Evolutionary conservation across 2,329 filamentous ascomycete genomes (phyloP), one percentile per base, ranked within the genome.

Genomic region (Epichloe gansuensis): DNA sequence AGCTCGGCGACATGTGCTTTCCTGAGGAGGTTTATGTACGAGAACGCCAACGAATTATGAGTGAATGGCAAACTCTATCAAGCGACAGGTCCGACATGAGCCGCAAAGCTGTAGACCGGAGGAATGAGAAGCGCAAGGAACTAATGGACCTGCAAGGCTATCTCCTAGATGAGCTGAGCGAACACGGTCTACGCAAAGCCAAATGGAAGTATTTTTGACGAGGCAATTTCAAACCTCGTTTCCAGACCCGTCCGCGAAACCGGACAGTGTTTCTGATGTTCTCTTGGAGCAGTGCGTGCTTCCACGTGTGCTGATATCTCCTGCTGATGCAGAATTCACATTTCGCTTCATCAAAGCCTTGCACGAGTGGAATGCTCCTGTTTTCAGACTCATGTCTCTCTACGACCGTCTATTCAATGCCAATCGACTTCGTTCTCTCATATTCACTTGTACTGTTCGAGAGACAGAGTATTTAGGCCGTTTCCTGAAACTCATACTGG

Each of bases 381-480:
- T 89, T 56, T 97, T 98, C 72, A 85, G 86, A 62, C 85, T 93
- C 15, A 83, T 91, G 69, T 84, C 86, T 34, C 72, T 98, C 2
- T 85, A 95, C 60, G 86, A 91, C 57, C 82, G 86, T 15, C 75
- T 98, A 0, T 95, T 98, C 70, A 83, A 83, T 60, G 81, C 90
- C 54, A 89, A 94, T 62, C 79, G 87, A 53, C 74, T 97, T 17
- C 82, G 87, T 2, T 78, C 85, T 8, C 77, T 96, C 49, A 89
- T 98, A 53, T 96, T 95, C 65, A 83, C 86, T 47, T 94, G 87
- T 65, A 95, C 91, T 0, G 85, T 91, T 25, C 85, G 89, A 52
- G 94, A 98, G 68, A 88, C 90, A 0, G 88, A 95, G 65, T 89
- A 95, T 59, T 73, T 98, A n/a, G 93, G 90, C 12, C 86, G 88